Evolutionary conservation across 352 stramenopile species (phyloP).

Genomic region (Phytophthora chlamydospora): DNA sequence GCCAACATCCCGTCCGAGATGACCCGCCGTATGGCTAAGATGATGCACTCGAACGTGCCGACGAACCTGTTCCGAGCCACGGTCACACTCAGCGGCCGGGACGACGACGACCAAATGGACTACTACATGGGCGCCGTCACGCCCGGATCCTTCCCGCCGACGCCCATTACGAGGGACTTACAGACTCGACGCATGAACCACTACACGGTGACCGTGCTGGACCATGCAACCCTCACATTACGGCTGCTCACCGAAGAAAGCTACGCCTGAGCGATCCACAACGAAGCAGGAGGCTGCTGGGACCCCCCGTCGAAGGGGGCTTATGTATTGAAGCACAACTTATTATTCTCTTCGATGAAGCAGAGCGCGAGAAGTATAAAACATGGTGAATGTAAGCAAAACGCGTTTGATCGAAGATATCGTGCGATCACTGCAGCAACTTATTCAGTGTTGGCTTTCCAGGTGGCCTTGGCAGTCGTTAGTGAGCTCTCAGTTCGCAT

Average conservation of each 20-base stretch:
- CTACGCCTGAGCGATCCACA: constrained; percentile 30
- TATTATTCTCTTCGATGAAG: constrained; percentile 21
- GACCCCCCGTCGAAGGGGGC: constrained; percentile 5
- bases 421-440: not conserved
- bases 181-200: constrained; percentile 74
- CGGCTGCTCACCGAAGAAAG: constrained; percentile 50
- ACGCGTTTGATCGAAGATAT: constrained; percentile 12
- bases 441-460: constrained; percentile 35
- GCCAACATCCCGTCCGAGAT: constrained; percentile 65
- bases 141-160: constrained; percentile 82
- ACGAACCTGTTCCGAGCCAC: constrained; percentile 79
- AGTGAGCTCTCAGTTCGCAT: constrained; percentile 12
- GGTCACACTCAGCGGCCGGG: constrained; percentile 46
- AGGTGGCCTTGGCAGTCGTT: constrained; percentile 3
- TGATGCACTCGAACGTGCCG: constrained; percentile 83
- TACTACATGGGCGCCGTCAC: constrained; percentile 60
- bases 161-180: constrained; percentile 75
- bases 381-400: constrained; percentile 26
- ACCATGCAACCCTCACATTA: constrained; percentile 75
- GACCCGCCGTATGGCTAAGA: constrained; percentile 68
- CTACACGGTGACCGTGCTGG: constrained; percentile 79
- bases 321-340: constrained; percentile 28
- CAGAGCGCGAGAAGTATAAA: constrained; percentile 26
- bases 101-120: constrained; percentile 31
- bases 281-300: constrained; percentile 17